These are phyloP conservation scores for Rhododendron simsii DNA, from an alignment of 148 eudicot species.

Conservation along the genomic window DNA sequence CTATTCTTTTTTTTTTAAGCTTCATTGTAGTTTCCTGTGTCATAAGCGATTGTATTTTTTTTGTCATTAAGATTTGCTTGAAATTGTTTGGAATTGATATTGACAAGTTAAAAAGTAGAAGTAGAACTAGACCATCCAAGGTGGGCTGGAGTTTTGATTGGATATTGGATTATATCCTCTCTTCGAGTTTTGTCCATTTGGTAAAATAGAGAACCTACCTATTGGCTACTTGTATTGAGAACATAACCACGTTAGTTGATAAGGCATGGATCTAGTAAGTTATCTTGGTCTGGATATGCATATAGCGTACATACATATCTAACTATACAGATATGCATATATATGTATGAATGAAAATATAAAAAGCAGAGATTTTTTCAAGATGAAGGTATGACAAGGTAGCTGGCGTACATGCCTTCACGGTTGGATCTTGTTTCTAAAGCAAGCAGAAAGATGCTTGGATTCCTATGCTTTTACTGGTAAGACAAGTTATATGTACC, in stretches of 20 bases:
- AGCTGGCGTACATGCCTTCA: neutral
- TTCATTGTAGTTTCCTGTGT: neutral
- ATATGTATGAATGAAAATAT: neutral
- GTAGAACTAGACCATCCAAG: neutral
- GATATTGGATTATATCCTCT: neutral
- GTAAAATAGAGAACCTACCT: neutral
- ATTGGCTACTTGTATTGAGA: neutral
- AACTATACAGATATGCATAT: neutral
- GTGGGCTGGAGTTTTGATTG: neutral
- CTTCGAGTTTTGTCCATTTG: too few relatives aligned
- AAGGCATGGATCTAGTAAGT: neutral
- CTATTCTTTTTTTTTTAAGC: neutral
- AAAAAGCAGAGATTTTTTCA: neutral
- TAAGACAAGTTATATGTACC: neutral
- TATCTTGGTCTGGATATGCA: neutral
- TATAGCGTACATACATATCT: neutral
- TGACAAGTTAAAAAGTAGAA: neutral
- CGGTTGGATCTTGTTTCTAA: neutral
- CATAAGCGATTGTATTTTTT: neutral
- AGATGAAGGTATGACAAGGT: neutral
- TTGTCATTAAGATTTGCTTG: neutral
- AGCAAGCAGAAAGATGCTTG: neutral
- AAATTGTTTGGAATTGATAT: neutral
- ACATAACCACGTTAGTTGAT: neutral
- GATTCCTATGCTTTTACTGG: neutral